Percentiles rank a stretch among this genome's conserved stretches.
Evolutionary conservation across 805 yeast genomes (phyloP).

Genomic region (Spencermartinsiella europaea): DNA sequence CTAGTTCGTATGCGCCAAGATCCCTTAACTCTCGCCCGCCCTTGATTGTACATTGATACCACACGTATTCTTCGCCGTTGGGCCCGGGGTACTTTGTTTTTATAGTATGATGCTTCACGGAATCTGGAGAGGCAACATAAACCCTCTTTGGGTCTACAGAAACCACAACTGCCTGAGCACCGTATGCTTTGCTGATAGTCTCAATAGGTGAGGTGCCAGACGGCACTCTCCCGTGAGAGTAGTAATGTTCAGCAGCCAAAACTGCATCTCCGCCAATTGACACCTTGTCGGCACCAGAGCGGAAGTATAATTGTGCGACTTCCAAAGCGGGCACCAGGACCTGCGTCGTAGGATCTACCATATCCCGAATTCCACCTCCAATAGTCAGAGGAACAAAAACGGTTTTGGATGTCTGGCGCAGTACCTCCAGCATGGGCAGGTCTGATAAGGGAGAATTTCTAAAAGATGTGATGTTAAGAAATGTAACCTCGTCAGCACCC

Average conservation of each 20-base stretch:
- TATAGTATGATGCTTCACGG: conserved; percentile 58
- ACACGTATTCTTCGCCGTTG: conserved; percentile 81
- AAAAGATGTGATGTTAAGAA: conserved; percentile 91
- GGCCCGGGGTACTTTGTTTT: conserved; percentile 69
- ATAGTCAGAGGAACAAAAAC: conserved; percentile 96
- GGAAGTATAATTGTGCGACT: conserved; percentile 86
- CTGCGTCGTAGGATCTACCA: conserved; percentile 74
- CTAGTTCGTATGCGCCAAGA: conserved; percentile 85
- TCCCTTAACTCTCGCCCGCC: conserved; percentile 94
- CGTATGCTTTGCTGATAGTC: conserved; percentile 85
- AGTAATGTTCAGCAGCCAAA: conserved; percentile 77
- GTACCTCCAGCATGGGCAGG: conserved; percentile 91
- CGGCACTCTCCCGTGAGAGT: conserved; percentile 49
- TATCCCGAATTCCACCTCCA: conserved; percentile 96
- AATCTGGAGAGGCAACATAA: conserved; percentile 59
- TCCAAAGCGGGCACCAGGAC: conserved; percentile 74
- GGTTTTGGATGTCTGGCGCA: conserved; percentile 75
- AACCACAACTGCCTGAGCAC: conserved; percentile 95
- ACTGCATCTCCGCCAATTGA: conserved; percentile 99
- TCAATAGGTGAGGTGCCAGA: conserved; percentile 87
- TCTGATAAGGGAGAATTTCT: conserved; percentile 90
- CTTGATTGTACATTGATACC: conserved; percentile 93
- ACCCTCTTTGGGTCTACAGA: conserved; percentile 96
- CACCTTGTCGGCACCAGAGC: conserved; percentile 97
- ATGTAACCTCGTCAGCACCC: conserved; percentile 97